These are phyloP conservation scores for Mantamonas sphyraenae DNA, from an alignment of 78 protist species.

Conservation along the genomic window DNA sequence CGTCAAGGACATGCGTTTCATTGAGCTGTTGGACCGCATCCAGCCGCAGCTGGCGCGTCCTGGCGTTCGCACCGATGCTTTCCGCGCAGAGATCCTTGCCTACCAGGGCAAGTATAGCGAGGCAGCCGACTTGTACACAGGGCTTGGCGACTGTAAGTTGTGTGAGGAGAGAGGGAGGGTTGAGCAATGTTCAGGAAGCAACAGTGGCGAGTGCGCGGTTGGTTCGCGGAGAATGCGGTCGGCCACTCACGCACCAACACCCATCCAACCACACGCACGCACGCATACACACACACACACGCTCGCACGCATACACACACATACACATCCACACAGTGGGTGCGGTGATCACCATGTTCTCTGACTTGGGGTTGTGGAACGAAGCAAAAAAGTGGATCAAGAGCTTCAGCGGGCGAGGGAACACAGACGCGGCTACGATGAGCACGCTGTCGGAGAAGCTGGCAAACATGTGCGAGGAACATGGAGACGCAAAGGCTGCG, in stretches of 20 bases:
- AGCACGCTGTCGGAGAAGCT: constrained; percentile 22
- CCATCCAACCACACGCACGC: no score
- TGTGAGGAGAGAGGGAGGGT: no score
- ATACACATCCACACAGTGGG: no score
- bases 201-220: no score
- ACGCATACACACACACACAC: no score
- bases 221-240: no score
- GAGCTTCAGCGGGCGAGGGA: constrained; percentile 9
- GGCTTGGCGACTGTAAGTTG: no score
- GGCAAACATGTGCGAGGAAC: constrained; percentile 44
- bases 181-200: no score
- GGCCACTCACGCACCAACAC: no score
- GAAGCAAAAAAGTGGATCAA: constrained; percentile 20
- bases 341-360: constrained; percentile 55
- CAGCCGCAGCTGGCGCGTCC: background rate
- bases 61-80: background rate
- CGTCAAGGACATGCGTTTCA: constrained; percentile 25
- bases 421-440: no score
- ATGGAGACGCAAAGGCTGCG: constrained; percentile 24
- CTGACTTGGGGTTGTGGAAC: constrained; percentile 37
- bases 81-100: constrained; percentile 46
- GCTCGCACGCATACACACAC: no score
- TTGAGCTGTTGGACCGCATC: constrained; percentile 39
- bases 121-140: constrained; percentile 49
- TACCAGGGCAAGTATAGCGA: constrained; percentile 46